Percentiles rank a stretch among this genome's conserved stretches.
These are phyloP conservation scores for Epichloe gansuensis DNA, from an alignment of 2,329 filamentous ascomycete genomes.

Conservation along the genomic window DNA sequence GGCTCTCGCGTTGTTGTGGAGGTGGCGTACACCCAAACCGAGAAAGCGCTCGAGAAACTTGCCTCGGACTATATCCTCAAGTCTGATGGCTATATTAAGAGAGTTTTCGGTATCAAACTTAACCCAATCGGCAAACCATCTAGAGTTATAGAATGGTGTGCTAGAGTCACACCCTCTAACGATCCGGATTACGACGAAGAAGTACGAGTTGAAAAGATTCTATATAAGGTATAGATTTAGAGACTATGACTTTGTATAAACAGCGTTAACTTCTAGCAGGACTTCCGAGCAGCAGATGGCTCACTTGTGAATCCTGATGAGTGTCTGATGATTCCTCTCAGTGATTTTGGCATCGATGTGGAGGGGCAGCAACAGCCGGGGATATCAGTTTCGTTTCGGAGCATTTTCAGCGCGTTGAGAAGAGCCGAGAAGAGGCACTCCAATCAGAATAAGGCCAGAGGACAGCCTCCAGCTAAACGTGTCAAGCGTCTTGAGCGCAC, in stretches of 20 bases:
- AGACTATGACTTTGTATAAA: not conserved
- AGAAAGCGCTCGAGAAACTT: not conserved
- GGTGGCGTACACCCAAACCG: not conserved
- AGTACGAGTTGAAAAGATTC: constrained; percentile 1
- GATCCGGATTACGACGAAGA: constrained; percentile 2
- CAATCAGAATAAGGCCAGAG: too few species aligned
- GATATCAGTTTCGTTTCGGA: not conserved
- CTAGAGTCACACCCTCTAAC: not conserved
- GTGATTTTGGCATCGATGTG: not conserved
- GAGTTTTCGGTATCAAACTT: not conserved
- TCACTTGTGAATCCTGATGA: constrained; percentile 1
- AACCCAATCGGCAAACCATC: not conserved
- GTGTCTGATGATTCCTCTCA: not conserved
- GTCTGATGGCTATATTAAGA: not conserved
- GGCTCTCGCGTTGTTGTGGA: constrained; percentile 1
- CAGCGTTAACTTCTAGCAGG: not conserved
- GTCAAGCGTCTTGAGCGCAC: not conserved
- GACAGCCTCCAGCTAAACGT: not conserved
- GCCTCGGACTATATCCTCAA: constrained; percentile 2
- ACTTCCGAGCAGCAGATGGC: not conserved
- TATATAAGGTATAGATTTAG: not conserved
- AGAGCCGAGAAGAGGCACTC: not conserved
- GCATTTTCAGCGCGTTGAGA: not conserved
- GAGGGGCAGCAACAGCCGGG: not conserved
- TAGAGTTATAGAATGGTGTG: not conserved